Percentiles rank a stretch among this genome's conserved stretches.
Evolutionary conservation across 768 basidiomycete genomes (phyloP).

Genomic region (Mycena vulgaris): DNA sequence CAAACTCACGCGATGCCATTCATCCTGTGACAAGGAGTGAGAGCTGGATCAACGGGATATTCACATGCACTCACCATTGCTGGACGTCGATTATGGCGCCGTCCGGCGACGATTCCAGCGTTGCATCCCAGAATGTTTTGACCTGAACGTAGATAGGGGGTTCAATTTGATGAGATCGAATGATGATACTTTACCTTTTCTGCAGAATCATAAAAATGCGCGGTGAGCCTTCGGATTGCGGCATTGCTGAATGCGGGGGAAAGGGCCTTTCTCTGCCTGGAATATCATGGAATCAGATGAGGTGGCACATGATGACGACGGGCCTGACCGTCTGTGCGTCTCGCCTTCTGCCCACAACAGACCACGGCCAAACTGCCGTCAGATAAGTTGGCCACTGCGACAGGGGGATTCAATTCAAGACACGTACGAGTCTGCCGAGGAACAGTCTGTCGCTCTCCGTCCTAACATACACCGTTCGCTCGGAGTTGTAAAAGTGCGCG

Average conservation of each 20-base stretch:
- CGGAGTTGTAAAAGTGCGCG: constrained; percentile 40
- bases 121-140: constrained; percentile 33
- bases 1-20: constrained; percentile 54
- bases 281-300: not conserved
- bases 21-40: constrained; percentile 48
- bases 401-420: not conserved
- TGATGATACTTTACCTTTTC: constrained; percentile 50
- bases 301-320: no score
- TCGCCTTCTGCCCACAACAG: constrained; percentile 40
- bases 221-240: constrained; percentile 53
- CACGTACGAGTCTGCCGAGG: constrained; percentile 44
- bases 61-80: constrained; percentile 40
- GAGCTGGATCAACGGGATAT: not conserved
- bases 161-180: not conserved
- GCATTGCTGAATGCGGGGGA: constrained; percentile 60
- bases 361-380: no score
- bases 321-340: constrained; percentile 39
- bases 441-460: constrained; percentile 32
- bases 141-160: constrained; percentile 2
- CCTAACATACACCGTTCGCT: constrained; percentile 43
- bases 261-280: constrained; percentile 55
- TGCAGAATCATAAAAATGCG: constrained; percentile 58
- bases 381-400: constrained; percentile 17
- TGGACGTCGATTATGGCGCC: constrained; percentile 54
- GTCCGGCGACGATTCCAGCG: constrained; percentile 15